A percentile compares a stretch with the other conserved stretches of the same genome.
These are phyloP conservation scores for Blechomonas ayalai DNA, from an alignment of 208 protist species.

Conservation along the genomic window DNA sequence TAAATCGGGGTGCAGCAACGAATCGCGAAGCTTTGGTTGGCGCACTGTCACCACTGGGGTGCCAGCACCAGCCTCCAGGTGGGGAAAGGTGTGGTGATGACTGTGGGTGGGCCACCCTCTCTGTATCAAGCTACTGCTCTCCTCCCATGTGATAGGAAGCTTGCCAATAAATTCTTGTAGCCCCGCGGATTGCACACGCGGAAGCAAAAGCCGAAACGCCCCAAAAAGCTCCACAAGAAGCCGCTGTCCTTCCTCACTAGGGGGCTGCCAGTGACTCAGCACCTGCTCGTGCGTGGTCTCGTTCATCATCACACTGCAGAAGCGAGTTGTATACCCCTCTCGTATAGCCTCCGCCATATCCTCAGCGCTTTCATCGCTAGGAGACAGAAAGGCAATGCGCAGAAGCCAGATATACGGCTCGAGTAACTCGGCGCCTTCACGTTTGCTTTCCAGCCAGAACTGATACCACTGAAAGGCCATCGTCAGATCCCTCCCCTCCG, in stretches of 20 bases:
- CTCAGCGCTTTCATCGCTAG: slow-evolving; percentile 63
- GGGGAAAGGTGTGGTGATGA: slow-evolving; percentile 52
- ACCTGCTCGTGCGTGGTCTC: slow-evolving; percentile 4
- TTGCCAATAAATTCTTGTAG: slow-evolving; percentile 38
- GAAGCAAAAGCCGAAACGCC: not conserved
- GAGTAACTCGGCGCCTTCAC: slow-evolving; percentile 12
- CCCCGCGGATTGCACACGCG: slow-evolving; percentile 4
- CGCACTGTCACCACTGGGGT: not conserved
- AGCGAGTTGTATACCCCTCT: slow-evolving; percentile 45
- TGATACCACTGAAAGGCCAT: slow-evolving; percentile 80
- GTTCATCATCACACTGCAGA: slow-evolving; percentile 7
- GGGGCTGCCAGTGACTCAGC: slow-evolving; percentile 15
- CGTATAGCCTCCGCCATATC: slow-evolving; percentile 75
- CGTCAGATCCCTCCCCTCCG: slow-evolving; percentile 64
- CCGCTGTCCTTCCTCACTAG: slow-evolving; percentile 17
- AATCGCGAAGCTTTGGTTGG: slow-evolving; percentile 54
- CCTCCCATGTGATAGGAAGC: slow-evolving; percentile 12
- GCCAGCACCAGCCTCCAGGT: slow-evolving; percentile 38
- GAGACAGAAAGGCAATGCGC: slow-evolving; percentile 35
- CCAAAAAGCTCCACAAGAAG: slow-evolving; percentile 26
- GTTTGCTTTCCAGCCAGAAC: slow-evolving; percentile 63
- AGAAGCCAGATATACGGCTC: slow-evolving; percentile 64
- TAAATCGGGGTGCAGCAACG: slow-evolving; percentile 49
- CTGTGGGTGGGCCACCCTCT: slow-evolving; percentile 37
- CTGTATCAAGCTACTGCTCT: not conserved